Percentiles rank a stretch among this genome's conserved stretches.
These are phyloP conservation scores for Didymella arachidicola DNA, from an alignment of 2,329 filamentous ascomycete genomes.

Conservation along the genomic window DNA sequence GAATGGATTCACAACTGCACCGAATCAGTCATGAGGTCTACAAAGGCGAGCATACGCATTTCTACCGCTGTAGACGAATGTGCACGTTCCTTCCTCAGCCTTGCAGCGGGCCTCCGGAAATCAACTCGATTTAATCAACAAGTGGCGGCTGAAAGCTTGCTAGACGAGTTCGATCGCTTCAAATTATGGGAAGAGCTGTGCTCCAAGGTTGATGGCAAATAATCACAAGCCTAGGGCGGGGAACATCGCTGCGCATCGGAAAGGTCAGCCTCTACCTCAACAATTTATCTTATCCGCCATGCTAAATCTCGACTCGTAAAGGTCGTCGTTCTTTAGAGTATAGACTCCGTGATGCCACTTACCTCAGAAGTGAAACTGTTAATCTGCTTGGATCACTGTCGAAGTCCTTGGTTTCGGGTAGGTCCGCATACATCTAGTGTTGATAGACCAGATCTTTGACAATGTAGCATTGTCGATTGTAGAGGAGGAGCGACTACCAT, in stretches of 20 bases:
- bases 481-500: neutral
- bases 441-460: too few species aligned
- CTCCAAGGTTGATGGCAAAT: too few species aligned
- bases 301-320: neutral
- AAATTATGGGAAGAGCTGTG: slow-evolving; percentile 3
- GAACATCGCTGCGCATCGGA: slow-evolving; percentile 9
- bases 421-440: neutral
- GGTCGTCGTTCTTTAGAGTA: slow-evolving; percentile 8
- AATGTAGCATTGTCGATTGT: neutral
- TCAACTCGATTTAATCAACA: slow-evolving; percentile 1
- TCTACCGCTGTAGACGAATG: slow-evolving; percentile 8
- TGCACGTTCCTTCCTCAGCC: slow-evolving; percentile 11
- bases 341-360: slow-evolving; percentile 6
- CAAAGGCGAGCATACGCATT: neutral
- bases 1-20: neutral
- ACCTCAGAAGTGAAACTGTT: neutral
- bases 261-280: neutral
- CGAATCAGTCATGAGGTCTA: neutral
- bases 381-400: neutral
- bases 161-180: slow-evolving; percentile 15
- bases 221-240: slow-evolving; percentile 1
- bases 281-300: neutral
- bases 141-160: neutral
- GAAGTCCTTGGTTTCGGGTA: neutral
- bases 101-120: neutral